Conservation (phyloP, 75 land plant genomes). For the Cryptomeria japonica region DNA sequence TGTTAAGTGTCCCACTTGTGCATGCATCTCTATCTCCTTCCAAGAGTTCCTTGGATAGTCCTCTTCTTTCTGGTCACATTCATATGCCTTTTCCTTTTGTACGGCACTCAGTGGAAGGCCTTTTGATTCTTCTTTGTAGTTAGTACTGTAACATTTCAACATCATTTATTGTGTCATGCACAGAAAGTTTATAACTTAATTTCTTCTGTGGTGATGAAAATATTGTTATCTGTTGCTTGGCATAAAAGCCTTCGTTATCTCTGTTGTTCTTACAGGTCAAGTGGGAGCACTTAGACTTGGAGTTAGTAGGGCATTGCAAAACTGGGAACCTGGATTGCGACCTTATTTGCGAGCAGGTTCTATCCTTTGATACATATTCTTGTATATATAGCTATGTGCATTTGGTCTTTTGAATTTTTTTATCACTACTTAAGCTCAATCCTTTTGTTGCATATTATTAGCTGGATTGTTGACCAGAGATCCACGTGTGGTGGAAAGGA, state of each 20-base stretch:
- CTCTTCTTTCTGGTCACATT: neutral
- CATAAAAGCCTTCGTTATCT: neutral
- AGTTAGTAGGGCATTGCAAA: slow-evolving; percentile 92
- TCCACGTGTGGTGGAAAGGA: slow-evolving; percentile 88
- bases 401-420: slow-evolving; percentile 9
- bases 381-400: neutral
- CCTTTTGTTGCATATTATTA: slow-evolving; percentile 25
- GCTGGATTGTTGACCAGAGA: slow-evolving; percentile 95
- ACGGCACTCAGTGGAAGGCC: neutral
- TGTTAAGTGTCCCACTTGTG: neutral
- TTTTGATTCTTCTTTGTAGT: slow-evolving; percentile 3
- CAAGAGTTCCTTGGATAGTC: neutral
- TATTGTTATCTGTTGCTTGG: neutral
- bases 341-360: slow-evolving; percentile 69
- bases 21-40: neutral
- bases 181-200: neutral
- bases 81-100: neutral
- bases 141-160: neutral
- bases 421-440: neutral
- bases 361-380: neutral
- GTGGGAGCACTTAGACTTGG: slow-evolving; percentile 92
- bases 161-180: neutral
- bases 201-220: neutral
- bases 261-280: slow-evolving; percentile 66
- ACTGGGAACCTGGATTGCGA: slow-evolving; percentile 87